Conservation (phyloP, 768 basidiomycete genomes). For the Agaricus subrufescens region DNA sequence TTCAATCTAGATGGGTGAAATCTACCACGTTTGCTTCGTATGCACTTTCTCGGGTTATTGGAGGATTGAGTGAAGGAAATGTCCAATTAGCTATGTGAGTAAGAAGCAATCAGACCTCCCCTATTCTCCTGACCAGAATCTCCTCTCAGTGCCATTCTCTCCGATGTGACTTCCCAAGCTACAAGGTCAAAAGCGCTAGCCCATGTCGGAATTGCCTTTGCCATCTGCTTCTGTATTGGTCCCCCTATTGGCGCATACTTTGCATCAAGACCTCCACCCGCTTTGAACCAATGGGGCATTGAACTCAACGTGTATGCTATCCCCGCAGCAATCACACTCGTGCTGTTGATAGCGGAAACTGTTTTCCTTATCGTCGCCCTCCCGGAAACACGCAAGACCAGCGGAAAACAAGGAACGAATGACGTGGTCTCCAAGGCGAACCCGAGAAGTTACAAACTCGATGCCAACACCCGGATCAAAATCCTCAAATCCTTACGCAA, state of each 20-base stretch:
- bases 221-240: slow-evolving; percentile 89
- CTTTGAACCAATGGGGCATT: slow-evolving; percentile 47
- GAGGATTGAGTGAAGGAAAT: slow-evolving; percentile 94
- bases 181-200: slow-evolving; percentile 85
- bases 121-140: background rate
- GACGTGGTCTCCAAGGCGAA: slow-evolving; percentile 11
- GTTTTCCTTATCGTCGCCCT: slow-evolving; percentile 67
- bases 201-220: slow-evolving; percentile 93
- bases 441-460: slow-evolving; percentile 19
- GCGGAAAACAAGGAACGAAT: slow-evolving; percentile 15
- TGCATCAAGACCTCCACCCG: slow-evolving; percentile 72
- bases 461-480: slow-evolving; percentile 45
- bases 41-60: slow-evolving; percentile 84
- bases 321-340: slow-evolving; percentile 81
- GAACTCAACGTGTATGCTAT: slow-evolving; percentile 87
- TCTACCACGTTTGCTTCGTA: slow-evolving; percentile 90
- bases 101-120: background rate
- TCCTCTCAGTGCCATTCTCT: slow-evolving; percentile 75
- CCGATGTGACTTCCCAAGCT: slow-evolving; percentile 79
- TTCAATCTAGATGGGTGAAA: slow-evolving; percentile 67
- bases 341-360: slow-evolving; percentile 77
- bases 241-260: slow-evolving; percentile 97
- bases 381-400: slow-evolving; percentile 78
- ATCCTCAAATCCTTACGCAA: slow-evolving; percentile 56
- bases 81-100: slow-evolving; percentile 92